Base-by-base conservation (phyloP, 805 yeast species). In the Osmozyma mogii region DNA sequence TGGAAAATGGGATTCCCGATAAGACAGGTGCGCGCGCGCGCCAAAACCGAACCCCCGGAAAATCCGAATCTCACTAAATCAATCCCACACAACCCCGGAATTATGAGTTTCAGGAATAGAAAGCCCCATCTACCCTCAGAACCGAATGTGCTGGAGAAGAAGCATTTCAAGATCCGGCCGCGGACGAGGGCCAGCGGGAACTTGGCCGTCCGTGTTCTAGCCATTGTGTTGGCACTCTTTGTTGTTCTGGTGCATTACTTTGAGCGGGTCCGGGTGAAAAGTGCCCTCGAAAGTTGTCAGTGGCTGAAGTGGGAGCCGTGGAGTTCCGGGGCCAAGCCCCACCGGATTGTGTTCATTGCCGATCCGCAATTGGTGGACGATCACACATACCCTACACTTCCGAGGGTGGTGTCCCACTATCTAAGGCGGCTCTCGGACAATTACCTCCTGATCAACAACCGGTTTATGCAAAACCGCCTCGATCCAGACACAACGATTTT, bases 321-420 rank as follows among this genome's bases (percentile, higher is more conserved):
- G 26, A 4, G 24, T 44, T 8, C 21, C 44, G 15, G 29, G 3
- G 20, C 50, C 4, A 37, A 45, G 15, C 68, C 73, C 2, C 74
- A 72, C 44, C 52, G 73, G 33, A 62, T 82, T 5, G 60, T 56
- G 3, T 17, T 92, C 9, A 65, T 84, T 20, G 97, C 96, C 0
- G 99, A 92, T 49, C 98, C 98, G 0, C 99, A 92, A 52, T 66
- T 92, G 24, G 80, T 92, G 45, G 99, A 92, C 49, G 80, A 67
- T 15, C 74, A 82, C 53, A 82, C 97, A 0, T 92, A 92, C 50
- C 94, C 94, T 0, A 77, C 72, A 3, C 59, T 87, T 43, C 73
- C 78, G 12, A 38, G 58, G 24, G 15, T 61, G 3, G 50, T 72
- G 15, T 69, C 70, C 49, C 66, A 59, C 41, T 39, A 84, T n/a